phyloP scores from a whole-genome alignment of 2,329 filamentous ascomycete species.

The Epichloe sp. region DNA sequence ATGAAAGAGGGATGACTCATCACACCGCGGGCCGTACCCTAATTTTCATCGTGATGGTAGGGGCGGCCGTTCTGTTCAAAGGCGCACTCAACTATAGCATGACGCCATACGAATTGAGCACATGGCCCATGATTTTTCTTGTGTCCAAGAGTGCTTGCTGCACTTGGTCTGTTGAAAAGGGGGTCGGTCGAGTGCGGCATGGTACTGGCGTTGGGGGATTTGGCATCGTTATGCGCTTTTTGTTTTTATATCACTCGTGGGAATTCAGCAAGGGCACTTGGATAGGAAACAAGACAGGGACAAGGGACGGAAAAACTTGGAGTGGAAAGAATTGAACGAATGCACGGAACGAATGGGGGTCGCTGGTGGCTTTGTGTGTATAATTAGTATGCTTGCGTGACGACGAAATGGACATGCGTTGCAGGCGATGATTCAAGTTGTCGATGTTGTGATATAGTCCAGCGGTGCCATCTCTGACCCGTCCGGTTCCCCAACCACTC shows the following conservation, averaged over 20 bases:
- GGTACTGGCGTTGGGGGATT: slow-evolving; percentile 3
- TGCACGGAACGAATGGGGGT: neutral
- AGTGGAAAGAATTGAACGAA: neutral
- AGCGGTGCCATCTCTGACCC: neutral
- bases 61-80: neutral
- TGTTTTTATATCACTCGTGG: neutral
- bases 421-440: neutral
- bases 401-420: neutral
- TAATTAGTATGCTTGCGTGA: neutral
- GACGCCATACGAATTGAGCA: neutral
- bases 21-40: no score
- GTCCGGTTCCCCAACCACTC: neutral
- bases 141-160: neutral
- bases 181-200: neutral
- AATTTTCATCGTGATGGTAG: neutral
- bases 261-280: slow-evolving; percentile 1
- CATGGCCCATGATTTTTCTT: neutral
- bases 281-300: neutral
- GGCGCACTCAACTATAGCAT: neutral
- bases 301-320: neutral
- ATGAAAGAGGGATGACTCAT: slow-evolving; percentile 16
- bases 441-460: neutral
- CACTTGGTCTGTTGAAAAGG: neutral
- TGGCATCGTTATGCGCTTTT: neutral
- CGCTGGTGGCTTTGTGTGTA: neutral